Conservation (phyloP, 352 stramenopile species). For the Chrysophaeum taylorii region DNA sequence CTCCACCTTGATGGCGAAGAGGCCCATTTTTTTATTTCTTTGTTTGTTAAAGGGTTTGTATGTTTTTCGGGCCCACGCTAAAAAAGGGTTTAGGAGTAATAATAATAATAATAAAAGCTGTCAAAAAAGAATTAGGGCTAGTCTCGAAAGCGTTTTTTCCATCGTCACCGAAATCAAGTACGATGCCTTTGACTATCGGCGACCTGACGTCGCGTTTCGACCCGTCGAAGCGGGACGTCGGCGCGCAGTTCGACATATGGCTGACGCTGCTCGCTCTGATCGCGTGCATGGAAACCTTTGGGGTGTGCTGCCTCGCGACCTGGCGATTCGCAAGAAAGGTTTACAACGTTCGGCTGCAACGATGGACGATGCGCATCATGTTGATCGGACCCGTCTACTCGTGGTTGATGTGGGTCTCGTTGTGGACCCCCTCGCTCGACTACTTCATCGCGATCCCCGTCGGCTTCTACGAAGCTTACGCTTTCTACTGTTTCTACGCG, state of each 20-base stretch:
- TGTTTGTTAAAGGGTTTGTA: too few relatives aligned
- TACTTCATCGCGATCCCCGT: neutral
- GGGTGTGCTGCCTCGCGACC: neutral
- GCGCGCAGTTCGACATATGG: neutral
- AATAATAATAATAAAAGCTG: too few relatives aligned
- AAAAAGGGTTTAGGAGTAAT: too few relatives aligned
- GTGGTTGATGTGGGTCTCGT: neutral
- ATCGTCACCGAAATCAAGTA: too few relatives aligned
- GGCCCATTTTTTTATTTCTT: too few relatives aligned
- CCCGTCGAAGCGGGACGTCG: too few relatives aligned
- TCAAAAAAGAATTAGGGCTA: too few relatives aligned
- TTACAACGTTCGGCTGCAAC: neutral
- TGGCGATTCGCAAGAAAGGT: neutral
- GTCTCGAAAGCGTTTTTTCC: too few relatives aligned
- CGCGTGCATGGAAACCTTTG: neutral
- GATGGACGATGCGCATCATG: constrained; percentile 2
- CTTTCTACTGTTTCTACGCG: constrained; percentile 8
- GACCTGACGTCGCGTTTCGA: too few relatives aligned
- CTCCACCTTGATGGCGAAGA: too few relatives aligned
- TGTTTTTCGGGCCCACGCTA: too few relatives aligned
- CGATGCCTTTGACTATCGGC: too few relatives aligned
- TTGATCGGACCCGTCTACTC: constrained; percentile 11
- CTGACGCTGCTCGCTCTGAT: neutral
- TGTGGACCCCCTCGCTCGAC: neutral
- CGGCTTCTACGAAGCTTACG: constrained; percentile 11